Evolutionary conservation across 192 early-diverging fungal species (phyloP), one percentile per base, ranked within the genome.

Genomic region (Podila verticillata): DNA sequence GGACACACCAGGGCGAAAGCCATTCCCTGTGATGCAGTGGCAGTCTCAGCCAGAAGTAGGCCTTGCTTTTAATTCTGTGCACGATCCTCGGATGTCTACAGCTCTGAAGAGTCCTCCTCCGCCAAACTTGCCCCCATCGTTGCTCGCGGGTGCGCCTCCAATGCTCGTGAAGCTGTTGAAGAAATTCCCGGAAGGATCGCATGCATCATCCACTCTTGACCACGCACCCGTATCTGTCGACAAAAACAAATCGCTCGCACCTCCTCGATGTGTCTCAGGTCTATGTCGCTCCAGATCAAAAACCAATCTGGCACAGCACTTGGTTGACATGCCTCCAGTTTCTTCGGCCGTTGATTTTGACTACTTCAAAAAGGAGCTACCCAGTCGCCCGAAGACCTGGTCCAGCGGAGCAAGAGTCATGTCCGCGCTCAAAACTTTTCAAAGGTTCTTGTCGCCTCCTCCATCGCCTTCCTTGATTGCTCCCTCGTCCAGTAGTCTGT

Each of bases 91-190:
- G 9, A 54, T 30, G 58, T 6, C 10, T 30, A 32, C 26, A 9
- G 12, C 15, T 32, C 8, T 60, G 26, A 60, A 60, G 58, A 54
- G 51, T 54, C 51, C 51, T 24, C 51, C 51, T n/a, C 51, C 51
- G 10, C 51, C 2, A n/a, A 54, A 17, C 51, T 24, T n/a, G n/a
- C 51, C 51, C 20, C 20, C 2, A 26, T 54, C 51, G 6, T n/a
- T 26, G 0, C 8, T 54, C 6, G 20, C 51, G 10, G 22, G 22
- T 26, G 24, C 51, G 20, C 22, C 51, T n/a, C 51, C 51, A 4
- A 54, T 54, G n/a, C 51, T 54, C 1, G 51, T n/a, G n/a, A 54
- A 17, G 24, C n/a, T 54, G 9, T 12, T 54, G n/a, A 54, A n/a
- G 24, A 54, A 54, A 24, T 26, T 54, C 22, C 51, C 51, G 22